Evolutionary conservation across 306 rosid genomes (phyloP).

Genomic region (Mucuna pruriens): DNA sequence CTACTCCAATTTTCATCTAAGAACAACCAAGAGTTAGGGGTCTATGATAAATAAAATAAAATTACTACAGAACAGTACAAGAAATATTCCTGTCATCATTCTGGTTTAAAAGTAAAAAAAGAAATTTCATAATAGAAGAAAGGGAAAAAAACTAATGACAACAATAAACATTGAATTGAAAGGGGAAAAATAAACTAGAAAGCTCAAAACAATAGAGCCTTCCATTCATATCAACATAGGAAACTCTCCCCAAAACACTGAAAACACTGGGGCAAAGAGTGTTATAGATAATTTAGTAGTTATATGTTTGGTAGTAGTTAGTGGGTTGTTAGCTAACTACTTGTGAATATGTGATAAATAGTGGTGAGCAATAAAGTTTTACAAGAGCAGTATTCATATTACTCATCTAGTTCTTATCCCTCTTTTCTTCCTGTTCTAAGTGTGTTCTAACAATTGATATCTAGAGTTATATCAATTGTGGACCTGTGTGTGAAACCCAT

Average conservation of each 20-base stretch:
- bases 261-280: slow-evolving; percentile 14
- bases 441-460: no score
- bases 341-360: no score
- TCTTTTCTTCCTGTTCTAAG: no score
- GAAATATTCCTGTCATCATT: not conserved
- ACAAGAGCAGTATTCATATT: no score
- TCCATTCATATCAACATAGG: slow-evolving; percentile 15
- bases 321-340: no score
- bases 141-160: not conserved
- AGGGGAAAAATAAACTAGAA: slow-evolving; percentile 22
- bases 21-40: slow-evolving; percentile 30
- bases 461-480: no score
- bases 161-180: not conserved
- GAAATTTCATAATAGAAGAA: slow-evolving; percentile 21
- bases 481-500: no score
- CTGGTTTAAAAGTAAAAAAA: slow-evolving; percentile 6
- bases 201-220: slow-evolving; percentile 25
- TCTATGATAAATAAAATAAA: slow-evolving; percentile 25
- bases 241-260: not conserved
- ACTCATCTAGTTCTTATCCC: no score
- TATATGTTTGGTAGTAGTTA: no score
- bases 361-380: no score
- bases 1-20: slow-evolving; percentile 78
- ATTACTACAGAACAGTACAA: not conserved
- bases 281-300: no score